Conservation (phyloP, 1,284 basidiomycete species). For the Sanghuangporus weigelae region DNA sequence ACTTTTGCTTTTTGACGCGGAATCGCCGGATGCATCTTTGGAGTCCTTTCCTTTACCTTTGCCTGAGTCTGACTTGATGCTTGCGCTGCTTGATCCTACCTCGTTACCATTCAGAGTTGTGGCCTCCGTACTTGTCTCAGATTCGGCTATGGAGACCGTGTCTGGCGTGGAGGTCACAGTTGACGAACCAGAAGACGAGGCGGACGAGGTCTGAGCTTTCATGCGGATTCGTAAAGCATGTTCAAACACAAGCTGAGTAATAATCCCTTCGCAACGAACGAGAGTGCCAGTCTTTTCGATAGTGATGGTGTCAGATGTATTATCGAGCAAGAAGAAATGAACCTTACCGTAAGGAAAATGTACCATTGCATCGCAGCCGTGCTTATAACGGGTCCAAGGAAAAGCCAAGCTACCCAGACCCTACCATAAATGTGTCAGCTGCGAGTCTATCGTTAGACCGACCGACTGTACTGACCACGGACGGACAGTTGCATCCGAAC, state of each 20-base stretch:
- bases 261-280: slow-evolving; percentile 53
- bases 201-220: slow-evolving; percentile 40
- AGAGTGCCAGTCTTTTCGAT: slow-evolving; percentile 35
- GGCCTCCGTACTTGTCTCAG: slow-evolving; percentile 16
- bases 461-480: slow-evolving; percentile 31
- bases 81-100: slow-evolving; percentile 23
- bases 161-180: slow-evolving; percentile 24
- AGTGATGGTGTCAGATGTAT: neutral
- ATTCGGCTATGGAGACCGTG: slow-evolving; percentile 25
- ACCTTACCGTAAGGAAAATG: slow-evolving; percentile 39
- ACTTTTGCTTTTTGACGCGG: slow-evolving; percentile 2
- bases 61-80: slow-evolving; percentile 22
- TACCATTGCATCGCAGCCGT: slow-evolving; percentile 42
- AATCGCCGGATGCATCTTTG: neutral
- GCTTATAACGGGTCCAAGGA: slow-evolving; percentile 48
- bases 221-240: slow-evolving; percentile 65
- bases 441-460: slow-evolving; percentile 26
- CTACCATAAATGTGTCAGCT: slow-evolving; percentile 9
- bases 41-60: slow-evolving; percentile 23
- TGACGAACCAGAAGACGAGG: slow-evolving; percentile 19
- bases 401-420: slow-evolving; percentile 62
- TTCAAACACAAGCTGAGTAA: slow-evolving; percentile 68
- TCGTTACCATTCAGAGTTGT: slow-evolving; percentile 6
- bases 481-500: slow-evolving; percentile 30
- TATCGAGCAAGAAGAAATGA: neutral